These are phyloP conservation scores for Limonium bicolor DNA, from an alignment of 148 eudicot genomes.

Conservation along the genomic window DNA sequence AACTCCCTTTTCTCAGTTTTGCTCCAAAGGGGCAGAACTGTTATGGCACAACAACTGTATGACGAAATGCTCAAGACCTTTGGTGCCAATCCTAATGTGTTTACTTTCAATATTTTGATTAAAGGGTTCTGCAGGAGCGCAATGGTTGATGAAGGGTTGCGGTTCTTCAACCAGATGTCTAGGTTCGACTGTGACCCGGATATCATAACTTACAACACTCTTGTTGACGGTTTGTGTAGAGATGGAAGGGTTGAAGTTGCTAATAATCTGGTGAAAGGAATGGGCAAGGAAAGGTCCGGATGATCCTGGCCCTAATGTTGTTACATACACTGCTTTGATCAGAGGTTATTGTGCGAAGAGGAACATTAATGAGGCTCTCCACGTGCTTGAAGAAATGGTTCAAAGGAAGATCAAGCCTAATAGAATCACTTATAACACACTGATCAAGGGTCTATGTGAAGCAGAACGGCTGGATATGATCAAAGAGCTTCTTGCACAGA, in stretches of 20 bases:
- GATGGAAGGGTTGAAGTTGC: conserved; percentile 24
- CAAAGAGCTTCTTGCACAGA: conserved; percentile 19
- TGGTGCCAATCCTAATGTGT: conserved; percentile 25
- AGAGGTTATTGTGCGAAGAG: conserved; percentile 29
- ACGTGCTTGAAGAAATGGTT: conserved; percentile 23
- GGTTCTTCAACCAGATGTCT: conserved; percentile 27
- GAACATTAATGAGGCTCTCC: conserved; percentile 12
- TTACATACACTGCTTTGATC: conserved; percentile 31
- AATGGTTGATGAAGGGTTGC: conserved; percentile 26
- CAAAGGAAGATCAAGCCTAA: conserved; percentile 17
- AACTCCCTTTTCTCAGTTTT: conserved; percentile 18
- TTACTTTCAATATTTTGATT: conserved; percentile 26
- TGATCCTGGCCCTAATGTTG: conserved; percentile 30
- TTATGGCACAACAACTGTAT: conserved; percentile 18
- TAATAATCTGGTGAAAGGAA: conserved; percentile 23
- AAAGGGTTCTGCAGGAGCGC: conserved; percentile 31
- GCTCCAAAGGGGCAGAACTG: conserved; percentile 23
- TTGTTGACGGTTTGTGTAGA: conserved; percentile 38
- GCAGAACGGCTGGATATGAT: conserved; percentile 17
- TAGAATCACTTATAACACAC: conserved; percentile 25
- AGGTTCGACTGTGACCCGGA: conserved; percentile 14
- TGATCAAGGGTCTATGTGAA: conserved; percentile 29
- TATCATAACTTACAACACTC: conserved; percentile 29
- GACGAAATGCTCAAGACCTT: conserved; percentile 34
- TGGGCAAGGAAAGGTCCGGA: conserved; percentile 14